Percentiles rank a stretch among this genome's conserved stretches.
Evolutionary conservation across 2,329 filamentous ascomycete genomes (phyloP).

Genomic region (Colletotrichum chrysophilum): DNA sequence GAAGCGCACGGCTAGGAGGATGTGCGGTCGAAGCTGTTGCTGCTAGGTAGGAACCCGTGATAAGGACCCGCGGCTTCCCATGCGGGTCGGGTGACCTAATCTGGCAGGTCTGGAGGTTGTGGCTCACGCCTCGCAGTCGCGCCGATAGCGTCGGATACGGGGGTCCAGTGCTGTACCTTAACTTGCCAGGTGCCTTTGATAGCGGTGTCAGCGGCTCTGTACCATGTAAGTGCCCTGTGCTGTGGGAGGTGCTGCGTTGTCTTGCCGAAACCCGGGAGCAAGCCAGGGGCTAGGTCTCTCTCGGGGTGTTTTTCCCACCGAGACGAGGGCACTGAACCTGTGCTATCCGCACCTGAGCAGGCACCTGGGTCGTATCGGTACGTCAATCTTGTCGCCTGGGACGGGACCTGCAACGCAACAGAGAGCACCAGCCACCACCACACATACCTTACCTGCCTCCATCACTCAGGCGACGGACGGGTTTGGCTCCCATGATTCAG

Average conservation of each 20-base stretch:
- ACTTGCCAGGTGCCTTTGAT: neutral
- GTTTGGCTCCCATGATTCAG: neutral
- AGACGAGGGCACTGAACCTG: neutral
- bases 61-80: slow-evolving; percentile 14
- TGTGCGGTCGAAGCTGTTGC: slow-evolving; percentile 19
- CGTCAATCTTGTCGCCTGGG: neutral
- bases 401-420: neutral
- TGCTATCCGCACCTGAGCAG: neutral
- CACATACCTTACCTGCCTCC: neutral
- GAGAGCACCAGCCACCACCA: neutral
- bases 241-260: neutral
- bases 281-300: neutral
- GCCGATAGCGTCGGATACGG: slow-evolving; percentile 8
- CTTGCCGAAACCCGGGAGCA: slow-evolving; percentile 13
- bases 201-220: neutral
- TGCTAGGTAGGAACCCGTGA: slow-evolving; percentile 21
- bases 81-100: slow-evolving; percentile 23
- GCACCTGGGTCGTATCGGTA: neutral
- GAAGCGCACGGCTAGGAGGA: slow-evolving; percentile 9
- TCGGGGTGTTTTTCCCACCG: neutral
- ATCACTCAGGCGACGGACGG: neutral
- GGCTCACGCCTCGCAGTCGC: neutral
- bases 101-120: slow-evolving; percentile 21
- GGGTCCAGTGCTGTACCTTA: neutral
- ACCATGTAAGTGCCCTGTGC: neutral